Conservation (phyloP, 352 stramenopile species). For the Peronospora destructor region DNA sequence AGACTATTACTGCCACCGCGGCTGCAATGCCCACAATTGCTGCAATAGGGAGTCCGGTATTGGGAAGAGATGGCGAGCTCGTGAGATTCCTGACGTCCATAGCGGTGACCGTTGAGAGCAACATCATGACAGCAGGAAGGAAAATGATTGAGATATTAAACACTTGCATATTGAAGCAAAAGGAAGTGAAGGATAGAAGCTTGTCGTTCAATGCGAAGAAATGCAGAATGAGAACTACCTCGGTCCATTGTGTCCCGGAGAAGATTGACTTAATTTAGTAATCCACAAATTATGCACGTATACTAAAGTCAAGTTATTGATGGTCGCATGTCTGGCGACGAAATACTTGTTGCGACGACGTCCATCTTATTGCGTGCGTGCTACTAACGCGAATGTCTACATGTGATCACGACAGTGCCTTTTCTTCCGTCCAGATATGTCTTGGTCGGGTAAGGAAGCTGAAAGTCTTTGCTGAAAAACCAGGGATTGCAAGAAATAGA, state of each 20-base stretch:
- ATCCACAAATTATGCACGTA: constrained; percentile 10
- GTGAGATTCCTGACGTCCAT: constrained; percentile 11
- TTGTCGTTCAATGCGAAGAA: constrained; percentile 21
- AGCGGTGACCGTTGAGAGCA: constrained; percentile 10
- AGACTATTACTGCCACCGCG: constrained; percentile 17
- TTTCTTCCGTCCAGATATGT: constrained; percentile 12
- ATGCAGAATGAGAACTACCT: constrained; percentile 22
- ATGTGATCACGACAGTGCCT: constrained; percentile 3
- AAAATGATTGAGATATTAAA: constrained; percentile 12
- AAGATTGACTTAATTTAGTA: constrained; percentile 8
- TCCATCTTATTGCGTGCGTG: constrained; percentile 1
- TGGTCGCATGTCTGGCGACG: neutral
- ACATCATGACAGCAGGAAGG: constrained; percentile 5
- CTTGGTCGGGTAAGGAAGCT: neutral
- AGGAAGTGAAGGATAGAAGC: neutral
- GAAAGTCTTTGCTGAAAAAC: neutral
- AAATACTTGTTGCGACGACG: no score
- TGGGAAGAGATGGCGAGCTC: neutral
- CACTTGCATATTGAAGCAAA: constrained; percentile 18
- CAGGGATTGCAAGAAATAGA: no score
- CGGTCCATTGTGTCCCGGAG: constrained; percentile 20
- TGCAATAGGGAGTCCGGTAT: neutral
- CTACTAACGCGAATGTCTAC: neutral
- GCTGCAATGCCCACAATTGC: constrained; percentile 16
- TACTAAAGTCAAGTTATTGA: constrained; percentile 9